A percentile compares a stretch with the other conserved stretches of the same genome.
These are phyloP conservation scores for Pelargonium exstipulatum DNA, from an alignment of 441 rosid species.

Conservation along the genomic window DNA sequence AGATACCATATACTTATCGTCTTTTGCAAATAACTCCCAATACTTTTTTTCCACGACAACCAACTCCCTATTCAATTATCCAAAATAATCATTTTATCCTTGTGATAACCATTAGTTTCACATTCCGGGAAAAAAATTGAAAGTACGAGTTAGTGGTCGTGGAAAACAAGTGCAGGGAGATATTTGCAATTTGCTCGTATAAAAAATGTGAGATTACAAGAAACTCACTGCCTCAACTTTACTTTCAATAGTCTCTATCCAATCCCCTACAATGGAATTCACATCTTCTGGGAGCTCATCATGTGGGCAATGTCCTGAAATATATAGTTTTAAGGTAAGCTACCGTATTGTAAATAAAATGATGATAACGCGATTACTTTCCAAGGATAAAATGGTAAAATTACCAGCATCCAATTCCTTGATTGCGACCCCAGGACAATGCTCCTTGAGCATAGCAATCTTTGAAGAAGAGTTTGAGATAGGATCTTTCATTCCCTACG, in stretches of 20 bases:
- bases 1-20: no score
- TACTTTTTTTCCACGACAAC: no score
- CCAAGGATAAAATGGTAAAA: background rate
- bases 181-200: no score
- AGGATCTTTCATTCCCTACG: slow-evolving; percentile 83
- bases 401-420: slow-evolving; percentile 70
- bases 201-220: slow-evolving; percentile 5
- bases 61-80: no score
- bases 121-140: no score
- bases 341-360: slow-evolving; percentile 4
- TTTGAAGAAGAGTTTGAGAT: slow-evolving; percentile 54
- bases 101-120: no score
- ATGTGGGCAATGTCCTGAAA: slow-evolving; percentile 88
- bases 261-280: slow-evolving; percentile 48
- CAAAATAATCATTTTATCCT: no score
- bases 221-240: slow-evolving; percentile 23
- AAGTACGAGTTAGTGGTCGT: no score
- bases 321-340: background rate
- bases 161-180: no score
- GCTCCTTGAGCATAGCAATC: slow-evolving; percentile 53
- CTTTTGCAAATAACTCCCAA: no score
- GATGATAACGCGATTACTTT: background rate
- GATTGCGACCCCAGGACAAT: slow-evolving; percentile 42
- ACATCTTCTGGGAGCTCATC: slow-evolving; percentile 74
- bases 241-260: slow-evolving; percentile 43